Conservation (phyloP, 2,329 filamentous ascomycete species). For the Beauveria rudraprayagi region DNA sequence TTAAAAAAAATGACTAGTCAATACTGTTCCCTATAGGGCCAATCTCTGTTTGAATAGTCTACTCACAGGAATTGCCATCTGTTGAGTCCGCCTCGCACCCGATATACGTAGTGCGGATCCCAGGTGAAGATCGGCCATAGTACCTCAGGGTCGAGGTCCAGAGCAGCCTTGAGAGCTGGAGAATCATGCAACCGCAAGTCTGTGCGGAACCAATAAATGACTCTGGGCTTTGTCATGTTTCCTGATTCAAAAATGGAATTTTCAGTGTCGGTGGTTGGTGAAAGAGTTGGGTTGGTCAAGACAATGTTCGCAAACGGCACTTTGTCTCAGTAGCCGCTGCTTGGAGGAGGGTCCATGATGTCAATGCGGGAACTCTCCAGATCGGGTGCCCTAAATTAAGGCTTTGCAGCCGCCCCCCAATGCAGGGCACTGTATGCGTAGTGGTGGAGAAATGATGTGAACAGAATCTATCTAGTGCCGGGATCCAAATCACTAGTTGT, state of each 20-base stretch:
- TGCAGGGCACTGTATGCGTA: neutral
- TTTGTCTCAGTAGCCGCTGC: neutral
- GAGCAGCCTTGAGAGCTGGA: constrained; percentile 61
- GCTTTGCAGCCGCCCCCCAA: neutral
- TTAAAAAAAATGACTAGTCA: neutral
- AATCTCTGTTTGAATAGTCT: neutral
- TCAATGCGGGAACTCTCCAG: constrained; percentile 5
- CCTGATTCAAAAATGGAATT: too few relatives aligned
- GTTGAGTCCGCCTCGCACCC: constrained; percentile 60
- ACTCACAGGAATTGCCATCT: constrained; percentile 63
- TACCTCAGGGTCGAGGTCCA: constrained; percentile 59
- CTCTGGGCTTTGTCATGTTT: constrained; percentile 31
- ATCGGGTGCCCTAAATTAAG: neutral
- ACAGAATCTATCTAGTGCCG: too few relatives aligned
- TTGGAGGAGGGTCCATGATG: constrained; percentile 13
- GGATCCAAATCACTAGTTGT: too few relatives aligned
- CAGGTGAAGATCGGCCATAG: constrained; percentile 73
- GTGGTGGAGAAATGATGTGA: too few relatives aligned
- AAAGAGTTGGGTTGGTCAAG: neutral
- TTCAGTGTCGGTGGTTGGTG: neutral
- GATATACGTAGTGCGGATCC: constrained; percentile 75
- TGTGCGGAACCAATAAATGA: constrained; percentile 74
- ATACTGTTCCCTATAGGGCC: too few relatives aligned
- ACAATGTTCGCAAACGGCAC: neutral
- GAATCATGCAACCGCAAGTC: constrained; percentile 72